Evolutionary conservation across 2,329 filamentous ascomycete species (phyloP), one percentile per base, ranked within the genome.

Genomic region (Penicillium sp.): DNA sequence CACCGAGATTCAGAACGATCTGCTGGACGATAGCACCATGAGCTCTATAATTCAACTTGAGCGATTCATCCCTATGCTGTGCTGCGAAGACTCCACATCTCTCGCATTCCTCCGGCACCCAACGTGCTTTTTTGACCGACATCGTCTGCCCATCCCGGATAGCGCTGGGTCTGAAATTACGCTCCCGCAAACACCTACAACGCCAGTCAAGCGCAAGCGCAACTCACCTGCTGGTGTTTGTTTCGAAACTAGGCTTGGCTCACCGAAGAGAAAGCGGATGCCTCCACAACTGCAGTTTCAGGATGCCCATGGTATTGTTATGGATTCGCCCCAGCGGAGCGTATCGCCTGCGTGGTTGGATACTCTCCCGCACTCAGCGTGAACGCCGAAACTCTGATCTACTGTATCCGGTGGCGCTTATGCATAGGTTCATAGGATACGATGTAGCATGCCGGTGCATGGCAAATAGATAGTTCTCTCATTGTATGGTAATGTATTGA

Each of bases 11-110:
- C 84, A 86, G 50, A 75, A 77, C 52, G 81, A 82, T 60, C 72
- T 88, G 11, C 80, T 88, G 15, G 86, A 89, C 56, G 87, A 89
- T 66, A 79, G 74, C 2, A 82, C 81, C 1, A 87, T 90, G 75
- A 81, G 79, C 30, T 77, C 82, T 5, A 87, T 89, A 61, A 87
- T 90, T 5, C 82, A 86, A 64, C 80, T 82, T 19, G 85, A 86
- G 50, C 73, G 77, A 9, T 79, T 86, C 35, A 66, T 89, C 21
- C 74, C 78, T 1, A 75, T 82, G 46, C 58, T 60, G 0, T 68
- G 73, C 19, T 70, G 82, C 1, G 72, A 75, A 29, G 49, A 55
- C 26, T 66, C 61, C 2, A 60, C 70, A 0, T 65, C 58, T 1
- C 65, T 71, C 1, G 75, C 76, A 8, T 73, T 68, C 45, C 56